Evolutionary conservation across 371 early-diverging fungal genomes (phyloP).

Genomic region (Zychaea mexicana): DNA sequence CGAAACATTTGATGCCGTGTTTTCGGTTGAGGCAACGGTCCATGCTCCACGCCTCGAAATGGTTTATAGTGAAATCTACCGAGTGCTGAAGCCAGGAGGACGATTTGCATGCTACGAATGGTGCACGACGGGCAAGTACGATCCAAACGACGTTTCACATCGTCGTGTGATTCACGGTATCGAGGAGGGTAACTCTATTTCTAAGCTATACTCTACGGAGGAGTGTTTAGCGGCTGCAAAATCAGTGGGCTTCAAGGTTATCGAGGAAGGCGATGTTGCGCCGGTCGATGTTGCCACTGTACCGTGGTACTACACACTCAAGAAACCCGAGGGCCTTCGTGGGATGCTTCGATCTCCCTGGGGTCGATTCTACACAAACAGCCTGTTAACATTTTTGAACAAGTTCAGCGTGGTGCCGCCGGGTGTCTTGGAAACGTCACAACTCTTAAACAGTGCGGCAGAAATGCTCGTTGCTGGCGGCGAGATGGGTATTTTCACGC

Average conservation of each 20-base stretch:
- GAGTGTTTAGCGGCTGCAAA: conserved; percentile 68
- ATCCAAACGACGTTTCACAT: conserved; percentile 63
- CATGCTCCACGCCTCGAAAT: conserved; percentile 68
- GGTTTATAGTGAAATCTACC: conserved; percentile 75
- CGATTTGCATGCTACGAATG: conserved; percentile 77
- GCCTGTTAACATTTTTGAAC: conserved; percentile 60
- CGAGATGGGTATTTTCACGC: conserved; percentile 74
- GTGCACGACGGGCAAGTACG: conserved; percentile 72
- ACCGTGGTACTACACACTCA: conserved; percentile 76
- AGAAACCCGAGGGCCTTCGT: conserved; percentile 45
- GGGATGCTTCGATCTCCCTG: conserved; percentile 53
- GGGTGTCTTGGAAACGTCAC: conserved; percentile 71
- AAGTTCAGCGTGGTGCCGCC: conserved; percentile 69
- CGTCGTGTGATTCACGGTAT: conserved; percentile 70
- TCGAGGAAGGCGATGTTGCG: conserved; percentile 64
- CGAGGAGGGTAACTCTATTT: conserved; percentile 81
- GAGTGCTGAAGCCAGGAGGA: conserved; percentile 79
- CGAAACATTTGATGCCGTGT: conserved; percentile 68
- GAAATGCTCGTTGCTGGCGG: conserved; percentile 74
- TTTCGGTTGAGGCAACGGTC: conserved; percentile 81
- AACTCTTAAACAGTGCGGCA: conserved; percentile 71
- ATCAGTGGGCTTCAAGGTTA: conserved; percentile 73
- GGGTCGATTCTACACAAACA: conserved; percentile 61
- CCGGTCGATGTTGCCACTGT: conserved; percentile 51
- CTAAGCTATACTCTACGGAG: conserved; percentile 68